Conservation (phyloP, 257 asterid genomes). For the Penstemon newberryi region DNA sequence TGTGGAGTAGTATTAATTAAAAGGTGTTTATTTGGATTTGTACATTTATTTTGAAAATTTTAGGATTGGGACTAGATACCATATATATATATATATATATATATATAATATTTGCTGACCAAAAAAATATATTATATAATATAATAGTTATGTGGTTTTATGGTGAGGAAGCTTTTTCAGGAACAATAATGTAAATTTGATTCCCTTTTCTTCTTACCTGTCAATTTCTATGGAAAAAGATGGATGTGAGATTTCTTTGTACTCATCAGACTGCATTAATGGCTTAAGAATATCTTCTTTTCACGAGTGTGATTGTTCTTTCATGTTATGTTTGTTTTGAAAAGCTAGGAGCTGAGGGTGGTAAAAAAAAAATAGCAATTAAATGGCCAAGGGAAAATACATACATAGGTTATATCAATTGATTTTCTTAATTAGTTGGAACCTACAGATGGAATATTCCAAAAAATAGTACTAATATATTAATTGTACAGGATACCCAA, state of each 20-base stretch:
- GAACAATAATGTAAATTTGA: conserved; percentile 26
- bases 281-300: conserved; percentile 7
- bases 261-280: conserved; percentile 33
- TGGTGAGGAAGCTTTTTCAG: conserved; percentile 29
- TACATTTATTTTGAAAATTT: neutral
- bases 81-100: neutral
- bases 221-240: conserved; percentile 28
- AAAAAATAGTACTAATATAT: no score
- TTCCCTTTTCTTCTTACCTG: conserved; percentile 26
- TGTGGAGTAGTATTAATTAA: neutral
- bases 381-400: neutral
- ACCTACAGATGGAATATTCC: no score
- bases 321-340: conserved; percentile 20
- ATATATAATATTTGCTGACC: no score
- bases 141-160: neutral
- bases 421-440: no score
- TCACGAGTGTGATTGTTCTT: conserved; percentile 26
- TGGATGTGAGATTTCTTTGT: conserved; percentile 10
- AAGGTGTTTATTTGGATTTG: neutral
- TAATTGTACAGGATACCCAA: no score
- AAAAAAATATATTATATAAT: no score
- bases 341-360: neutral
- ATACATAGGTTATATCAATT: no score
- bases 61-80: neutral
- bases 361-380: no score